A percentile compares a stretch with the other conserved stretches of the same genome.
Evolutionary conservation across 192 early-diverging fungal species (phyloP).

Genomic region (Lobosporangium transversale): DNA sequence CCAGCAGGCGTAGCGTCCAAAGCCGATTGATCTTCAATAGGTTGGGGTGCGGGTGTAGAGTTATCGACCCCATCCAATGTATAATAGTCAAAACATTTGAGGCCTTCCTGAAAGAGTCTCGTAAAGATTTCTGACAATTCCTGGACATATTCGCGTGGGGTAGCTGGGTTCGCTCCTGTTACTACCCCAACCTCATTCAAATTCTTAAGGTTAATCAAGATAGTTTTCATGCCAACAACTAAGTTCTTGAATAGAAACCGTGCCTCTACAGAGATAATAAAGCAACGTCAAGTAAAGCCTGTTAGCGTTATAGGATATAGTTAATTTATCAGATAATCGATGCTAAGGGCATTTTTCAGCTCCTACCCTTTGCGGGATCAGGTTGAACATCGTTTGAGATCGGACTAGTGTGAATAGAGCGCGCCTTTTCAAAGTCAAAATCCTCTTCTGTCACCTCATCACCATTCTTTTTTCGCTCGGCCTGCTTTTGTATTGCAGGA

Average conservation of each 20-base stretch:
- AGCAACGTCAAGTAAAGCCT: too few species aligned
- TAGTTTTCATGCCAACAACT: slow-evolving; percentile 87
- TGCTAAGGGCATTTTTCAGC: too few species aligned
- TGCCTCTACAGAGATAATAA: slow-evolving; percentile 65
- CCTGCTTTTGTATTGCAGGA: slow-evolving; percentile 65
- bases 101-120: slow-evolving; percentile 76
- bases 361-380: slow-evolving; percentile 79
- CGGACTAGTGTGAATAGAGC: slow-evolving; percentile 63
- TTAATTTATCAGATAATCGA: too few species aligned
- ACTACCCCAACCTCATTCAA: slow-evolving; percentile 69
- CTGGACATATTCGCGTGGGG: slow-evolving; percentile 73
- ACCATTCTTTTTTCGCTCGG: slow-evolving; percentile 60
- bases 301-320: too few species aligned
- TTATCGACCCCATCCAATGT: slow-evolving; percentile 71
- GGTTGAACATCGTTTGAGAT: slow-evolving; percentile 57
- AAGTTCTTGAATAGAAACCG: slow-evolving; percentile 90
- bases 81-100: slow-evolving; percentile 88
- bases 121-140: slow-evolving; percentile 80
- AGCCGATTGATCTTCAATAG: slow-evolving; percentile 13
- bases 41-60: slow-evolving; percentile 34
- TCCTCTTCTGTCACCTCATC: slow-evolving; percentile 52
- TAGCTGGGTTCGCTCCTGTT: slow-evolving; percentile 54
- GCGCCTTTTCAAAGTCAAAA: slow-evolving; percentile 67
- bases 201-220: slow-evolving; percentile 76
- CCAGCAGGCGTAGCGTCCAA: slow-evolving; percentile 42